These are phyloP conservation scores for Tolypocladium ophioglossoides DNA, from an alignment of 2,329 filamentous ascomycete genomes.

Conservation along the genomic window DNA sequence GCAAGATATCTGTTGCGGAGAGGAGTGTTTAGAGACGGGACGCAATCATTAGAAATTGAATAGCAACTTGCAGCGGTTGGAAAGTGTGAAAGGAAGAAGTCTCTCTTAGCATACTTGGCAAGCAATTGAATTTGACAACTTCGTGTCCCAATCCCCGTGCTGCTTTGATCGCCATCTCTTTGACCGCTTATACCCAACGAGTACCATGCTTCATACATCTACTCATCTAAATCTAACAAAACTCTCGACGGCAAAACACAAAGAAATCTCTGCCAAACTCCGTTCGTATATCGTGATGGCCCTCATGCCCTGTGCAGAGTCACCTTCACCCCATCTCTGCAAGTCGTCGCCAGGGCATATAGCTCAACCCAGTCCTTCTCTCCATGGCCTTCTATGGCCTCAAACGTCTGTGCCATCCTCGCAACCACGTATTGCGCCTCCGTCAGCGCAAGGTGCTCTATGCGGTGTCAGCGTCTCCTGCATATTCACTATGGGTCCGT, in stretches of 20 bases:
- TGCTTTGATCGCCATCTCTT: too few species aligned
- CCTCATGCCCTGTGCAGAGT: conserved; percentile 3
- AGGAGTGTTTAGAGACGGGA: too few species aligned
- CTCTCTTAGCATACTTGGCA: too few species aligned
- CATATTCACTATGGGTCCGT: accelerated
- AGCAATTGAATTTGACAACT: too few species aligned
- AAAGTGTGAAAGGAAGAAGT: too few species aligned
- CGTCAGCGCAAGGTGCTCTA: conserved; percentile 24
- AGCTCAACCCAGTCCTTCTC: conserved; percentile 20
- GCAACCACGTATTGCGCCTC: conserved; percentile 23
- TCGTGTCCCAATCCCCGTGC: too few species aligned
- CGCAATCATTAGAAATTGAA: too few species aligned
- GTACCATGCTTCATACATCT: too few species aligned
- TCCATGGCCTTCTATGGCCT: conserved; percentile 15
- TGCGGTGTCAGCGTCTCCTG: conserved; percentile 3
- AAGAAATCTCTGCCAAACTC: neutral
- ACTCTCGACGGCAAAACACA: neutral
- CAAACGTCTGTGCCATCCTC: conserved; percentile 22
- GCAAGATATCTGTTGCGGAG: too few species aligned
- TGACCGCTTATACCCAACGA: too few species aligned
- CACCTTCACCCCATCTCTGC: conserved; percentile 19
- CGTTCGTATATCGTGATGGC: neutral
- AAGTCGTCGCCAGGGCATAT: conserved; percentile 22
- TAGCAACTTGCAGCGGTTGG: too few species aligned
- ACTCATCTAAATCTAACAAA: neutral